These are phyloP conservation scores for Trichoderma sp. DNA, from an alignment of 2,329 filamentous ascomycete species.

Conservation along the genomic window DNA sequence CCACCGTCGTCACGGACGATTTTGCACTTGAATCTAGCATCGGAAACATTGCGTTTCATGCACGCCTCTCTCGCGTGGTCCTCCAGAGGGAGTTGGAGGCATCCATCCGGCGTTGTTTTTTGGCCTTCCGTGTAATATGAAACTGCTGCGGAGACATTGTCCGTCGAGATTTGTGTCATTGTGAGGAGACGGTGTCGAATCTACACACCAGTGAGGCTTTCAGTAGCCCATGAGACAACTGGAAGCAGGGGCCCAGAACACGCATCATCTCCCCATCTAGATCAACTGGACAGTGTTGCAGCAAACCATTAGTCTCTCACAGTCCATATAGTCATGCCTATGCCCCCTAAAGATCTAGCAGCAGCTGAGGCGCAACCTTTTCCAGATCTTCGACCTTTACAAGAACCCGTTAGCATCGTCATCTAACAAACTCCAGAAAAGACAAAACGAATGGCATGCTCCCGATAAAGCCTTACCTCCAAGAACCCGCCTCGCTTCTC, in stretches of 20 bases:
- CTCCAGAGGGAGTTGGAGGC: neutral
- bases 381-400: conserved; percentile 80
- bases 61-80: neutral
- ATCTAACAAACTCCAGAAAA: neutral
- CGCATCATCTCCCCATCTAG: neutral
- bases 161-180: neutral
- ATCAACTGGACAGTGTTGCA: neutral
- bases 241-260: neutral
- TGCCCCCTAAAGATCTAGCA: conserved; percentile 71
- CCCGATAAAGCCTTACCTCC: conserved; percentile 56
- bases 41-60: conserved; percentile 17
- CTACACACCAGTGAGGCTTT: neutral
- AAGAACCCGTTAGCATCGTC: conserved; percentile 19
- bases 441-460: neutral
- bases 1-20: neutral
- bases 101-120: neutral
- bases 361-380: conserved; percentile 77
- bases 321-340: neutral
- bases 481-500: conserved; percentile 69
- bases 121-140: neutral
- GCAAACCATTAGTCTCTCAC: neutral
- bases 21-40: conserved; percentile 5
- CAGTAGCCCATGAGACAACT: neutral
- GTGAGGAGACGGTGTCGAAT: neutral
- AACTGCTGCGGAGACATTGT: neutral